phyloP scores from a whole-genome alignment of 2,329 filamentous ascomycete genomes.

The Fusarium protoensiforme region DNA sequence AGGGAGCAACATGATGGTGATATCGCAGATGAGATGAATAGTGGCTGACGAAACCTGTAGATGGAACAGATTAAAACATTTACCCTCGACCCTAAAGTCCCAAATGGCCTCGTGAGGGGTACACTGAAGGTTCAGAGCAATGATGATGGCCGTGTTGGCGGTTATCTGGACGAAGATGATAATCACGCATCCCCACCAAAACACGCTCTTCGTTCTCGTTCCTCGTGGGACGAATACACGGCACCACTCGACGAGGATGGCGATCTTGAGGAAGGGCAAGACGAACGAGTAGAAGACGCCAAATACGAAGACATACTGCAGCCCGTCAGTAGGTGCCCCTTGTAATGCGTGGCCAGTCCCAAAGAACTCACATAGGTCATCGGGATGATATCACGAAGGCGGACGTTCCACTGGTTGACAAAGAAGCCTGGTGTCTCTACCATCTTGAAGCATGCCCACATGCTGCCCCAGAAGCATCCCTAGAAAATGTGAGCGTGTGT shows the following conservation, averaged over 20 bases:
- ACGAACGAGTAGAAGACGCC: conserved; percentile 50
- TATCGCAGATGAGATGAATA: conserved; percentile 27
- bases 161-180: conserved; percentile 46
- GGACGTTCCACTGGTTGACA: conserved; percentile 50
- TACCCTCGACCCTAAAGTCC: not conserved
- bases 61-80: conserved; percentile 5
- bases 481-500: not conserved
- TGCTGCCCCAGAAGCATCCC: conserved; percentile 31
- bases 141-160: not conserved
- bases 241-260: conserved; percentile 58
- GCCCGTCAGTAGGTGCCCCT: conserved; percentile 20
- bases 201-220: conserved; percentile 33
- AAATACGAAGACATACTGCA: conserved; percentile 47
- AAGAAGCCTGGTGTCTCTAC: conserved; percentile 48
- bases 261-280: conserved; percentile 53
- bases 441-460: conserved; percentile 38
- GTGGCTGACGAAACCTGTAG: conserved; percentile 4
- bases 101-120: conserved; percentile 7
- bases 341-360: not conserved
- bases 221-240: conserved; percentile 47
- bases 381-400: conserved; percentile 40
- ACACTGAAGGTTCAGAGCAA: conserved; percentile 14
- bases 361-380: not conserved
- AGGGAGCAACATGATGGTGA: conserved; percentile 45
- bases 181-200: conserved; percentile 50